Base-by-base conservation (phyloP, 2,329 filamentous ascomycete genomes). In the Microdochium bolleyi region DNA sequence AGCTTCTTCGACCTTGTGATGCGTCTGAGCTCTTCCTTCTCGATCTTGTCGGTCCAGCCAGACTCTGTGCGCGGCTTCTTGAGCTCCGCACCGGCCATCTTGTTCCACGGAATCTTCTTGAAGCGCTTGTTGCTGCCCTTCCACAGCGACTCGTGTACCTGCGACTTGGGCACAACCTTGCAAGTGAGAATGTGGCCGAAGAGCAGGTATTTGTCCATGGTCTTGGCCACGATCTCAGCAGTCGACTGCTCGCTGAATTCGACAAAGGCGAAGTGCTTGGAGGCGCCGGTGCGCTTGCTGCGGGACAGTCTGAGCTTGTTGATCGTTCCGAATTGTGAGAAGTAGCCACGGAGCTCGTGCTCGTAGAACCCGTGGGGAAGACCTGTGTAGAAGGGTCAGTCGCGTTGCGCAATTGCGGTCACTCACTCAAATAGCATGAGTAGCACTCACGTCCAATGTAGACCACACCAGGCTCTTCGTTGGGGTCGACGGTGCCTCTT, bases 191-290 rank as follows among this genome's bases (percentile, higher is more conserved):
- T 88, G 68, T 96, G 92, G 5, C 90, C 89, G 68, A 96, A 97
- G 65, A 99, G 80, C 38, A 97, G 83, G 71, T 99, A 99, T 73
- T 92, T 95, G 77, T 96, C 84, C 94, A 99, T 99, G 22, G 94
- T 96, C 73, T 91, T 89, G 50, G 89, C 87, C 27, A 95, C 92
- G 61, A 97, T 91, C 62, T 89, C 87, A 38, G 94, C 92, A n/a
- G 80, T 81, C 58, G 71, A 73, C 49, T 91, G 88, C 53, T 90
- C 85, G 32, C 78, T 74, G 64, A 99, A 99, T 72, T 99, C 90
- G 64, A 99, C 80, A 70, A 96, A 99, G 30, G 90, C 94, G 65
- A 88, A 95, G 76, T 97, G 94, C 76, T 94, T 95, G 67, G 88
- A 91, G 54, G 84, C 83, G 53, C 94, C 94, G 1, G 92, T 97